phyloP scores from a whole-genome alignment of 148 eudicot genomes.

The Pharnaceum exiguum region DNA sequence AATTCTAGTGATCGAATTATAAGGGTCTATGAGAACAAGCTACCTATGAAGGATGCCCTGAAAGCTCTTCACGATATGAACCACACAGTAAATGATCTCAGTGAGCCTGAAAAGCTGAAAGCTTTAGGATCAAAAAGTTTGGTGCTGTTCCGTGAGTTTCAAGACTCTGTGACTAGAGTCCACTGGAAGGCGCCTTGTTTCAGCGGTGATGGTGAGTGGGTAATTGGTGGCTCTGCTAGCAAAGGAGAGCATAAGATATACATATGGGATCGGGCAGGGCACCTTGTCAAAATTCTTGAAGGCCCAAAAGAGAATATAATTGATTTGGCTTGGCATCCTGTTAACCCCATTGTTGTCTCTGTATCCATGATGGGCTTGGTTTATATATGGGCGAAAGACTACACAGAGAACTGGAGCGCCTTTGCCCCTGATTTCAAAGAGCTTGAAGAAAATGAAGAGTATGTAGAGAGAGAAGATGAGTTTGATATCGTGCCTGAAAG shows the following conservation, averaged over 20 bases:
- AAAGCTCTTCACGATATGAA: constrained; percentile 43
- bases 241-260: constrained; percentile 98
- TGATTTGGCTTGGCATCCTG: constrained; percentile 97
- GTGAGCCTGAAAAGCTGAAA: constrained; percentile 60
- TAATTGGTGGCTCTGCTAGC: constrained; percentile 90
- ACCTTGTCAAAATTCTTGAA: constrained; percentile 94
- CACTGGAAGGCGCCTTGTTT: constrained; percentile 97
- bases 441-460: constrained; percentile 98
- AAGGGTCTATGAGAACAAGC: constrained; percentile 84
- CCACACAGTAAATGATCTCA: constrained; percentile 34
- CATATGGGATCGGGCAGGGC: constrained; percentile 93
- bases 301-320: constrained; percentile 90
- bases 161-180: constrained; percentile 81
- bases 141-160: constrained; percentile 80
- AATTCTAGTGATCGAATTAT: constrained; percentile 92
- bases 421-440: constrained; percentile 98
- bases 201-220: constrained; percentile 99
- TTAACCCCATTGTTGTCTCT: constrained; percentile 81
- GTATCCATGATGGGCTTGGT: constrained; percentile 83
- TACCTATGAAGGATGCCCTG: constrained; percentile 52
- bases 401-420: constrained; percentile 96
- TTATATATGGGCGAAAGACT: constrained; percentile 98
- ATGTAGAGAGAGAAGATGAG: constrained; percentile 95
- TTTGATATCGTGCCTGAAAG: constrained; percentile 82
- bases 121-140: constrained; percentile 69